A percentile compares a stretch with the other conserved stretches of the same genome.
phyloP scores from a whole-genome alignment of 2,329 filamentous ascomycete species.

The Rhynchosporium secalis region DNA sequence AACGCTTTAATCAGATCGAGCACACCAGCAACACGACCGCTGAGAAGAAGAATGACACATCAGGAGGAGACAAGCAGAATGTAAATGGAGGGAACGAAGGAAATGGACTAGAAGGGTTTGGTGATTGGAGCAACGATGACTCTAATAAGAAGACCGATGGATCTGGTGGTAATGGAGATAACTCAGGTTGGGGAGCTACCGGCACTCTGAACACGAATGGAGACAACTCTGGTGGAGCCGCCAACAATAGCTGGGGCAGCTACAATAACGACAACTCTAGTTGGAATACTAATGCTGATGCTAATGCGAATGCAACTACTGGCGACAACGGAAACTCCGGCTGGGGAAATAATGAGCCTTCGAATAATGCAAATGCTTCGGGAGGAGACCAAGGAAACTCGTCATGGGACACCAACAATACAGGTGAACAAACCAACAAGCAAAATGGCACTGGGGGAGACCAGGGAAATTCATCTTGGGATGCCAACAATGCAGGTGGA shows the following conservation, averaged over 20 bases:
- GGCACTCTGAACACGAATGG: neutral
- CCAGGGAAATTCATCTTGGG: too few relatives aligned
- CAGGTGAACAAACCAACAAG: neutral
- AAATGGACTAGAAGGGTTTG: neutral
- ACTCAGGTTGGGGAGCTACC: conserved; percentile 2
- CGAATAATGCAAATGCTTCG: too few relatives aligned
- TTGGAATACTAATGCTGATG: neutral
- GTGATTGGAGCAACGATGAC: conserved; percentile 2
- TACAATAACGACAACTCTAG: neutral
- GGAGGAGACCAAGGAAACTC: too few relatives aligned
- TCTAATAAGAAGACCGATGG: neutral
- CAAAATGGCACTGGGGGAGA: too few relatives aligned
- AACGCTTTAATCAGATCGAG: neutral
- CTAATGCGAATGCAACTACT: neutral
- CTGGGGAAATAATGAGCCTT: neutral
- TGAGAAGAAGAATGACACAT: neutral
- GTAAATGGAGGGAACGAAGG: neutral
- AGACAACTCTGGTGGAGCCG: conserved; percentile 1
- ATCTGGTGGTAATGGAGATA: neutral
- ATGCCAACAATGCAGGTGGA: neutral
- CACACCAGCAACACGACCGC: neutral
- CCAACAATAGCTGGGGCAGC: neutral
- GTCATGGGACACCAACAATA: neutral
- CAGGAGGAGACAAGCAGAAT: neutral
- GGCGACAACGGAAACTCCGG: neutral